Percentiles rank a stretch among this genome's conserved stretches.
Conservation (phyloP, 1,139 yeast species). For the Yamadazyma dushanensis region DNA sequence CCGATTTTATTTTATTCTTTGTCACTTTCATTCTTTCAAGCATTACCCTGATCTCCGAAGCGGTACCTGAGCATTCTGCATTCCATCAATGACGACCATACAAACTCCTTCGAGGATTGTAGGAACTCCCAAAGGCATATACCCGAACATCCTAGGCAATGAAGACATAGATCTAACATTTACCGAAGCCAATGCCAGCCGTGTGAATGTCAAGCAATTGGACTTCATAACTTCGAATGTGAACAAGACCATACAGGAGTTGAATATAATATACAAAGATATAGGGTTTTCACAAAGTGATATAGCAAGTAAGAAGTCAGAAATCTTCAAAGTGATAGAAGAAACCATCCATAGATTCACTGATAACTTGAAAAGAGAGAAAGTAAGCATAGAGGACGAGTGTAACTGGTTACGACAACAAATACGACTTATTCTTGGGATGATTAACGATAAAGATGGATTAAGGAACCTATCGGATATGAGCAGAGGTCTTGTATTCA, state of each 20-base stretch:
- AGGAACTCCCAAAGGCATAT: constrained; percentile 8
- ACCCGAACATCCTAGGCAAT: constrained; percentile 6
- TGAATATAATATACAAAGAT: constrained; percentile 32
- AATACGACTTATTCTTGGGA: constrained; percentile 39
- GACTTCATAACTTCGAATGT: constrained; percentile 30
- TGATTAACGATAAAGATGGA: constrained; percentile 40
- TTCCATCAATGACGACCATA: constrained; percentile 7
- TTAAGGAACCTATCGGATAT: constrained; percentile 23
- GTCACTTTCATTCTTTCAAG: too few species aligned
- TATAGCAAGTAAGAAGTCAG: constrained; percentile 34
- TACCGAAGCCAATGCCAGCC: background rate
- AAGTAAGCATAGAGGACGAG: constrained; percentile 40
- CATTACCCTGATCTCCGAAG: too few species aligned
- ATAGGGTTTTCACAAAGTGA: constrained; percentile 43
- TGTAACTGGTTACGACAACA: constrained; percentile 52
- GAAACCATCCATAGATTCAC: constrained; percentile 40
- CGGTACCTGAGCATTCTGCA: background rate
- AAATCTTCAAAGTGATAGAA: constrained; percentile 41
- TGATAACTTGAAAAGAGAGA: constrained; percentile 35
- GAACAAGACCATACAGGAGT: constrained; percentile 34
- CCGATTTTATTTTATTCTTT: background rate
- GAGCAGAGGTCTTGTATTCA: constrained; percentile 36
- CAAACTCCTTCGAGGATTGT: constrained; percentile 13
- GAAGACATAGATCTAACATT: constrained; percentile 9
- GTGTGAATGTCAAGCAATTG: constrained; percentile 16